phyloP scores from a whole-genome alignment of 495 filamentous ascomycete species.

The Podospora pseudoanserina region DNA sequence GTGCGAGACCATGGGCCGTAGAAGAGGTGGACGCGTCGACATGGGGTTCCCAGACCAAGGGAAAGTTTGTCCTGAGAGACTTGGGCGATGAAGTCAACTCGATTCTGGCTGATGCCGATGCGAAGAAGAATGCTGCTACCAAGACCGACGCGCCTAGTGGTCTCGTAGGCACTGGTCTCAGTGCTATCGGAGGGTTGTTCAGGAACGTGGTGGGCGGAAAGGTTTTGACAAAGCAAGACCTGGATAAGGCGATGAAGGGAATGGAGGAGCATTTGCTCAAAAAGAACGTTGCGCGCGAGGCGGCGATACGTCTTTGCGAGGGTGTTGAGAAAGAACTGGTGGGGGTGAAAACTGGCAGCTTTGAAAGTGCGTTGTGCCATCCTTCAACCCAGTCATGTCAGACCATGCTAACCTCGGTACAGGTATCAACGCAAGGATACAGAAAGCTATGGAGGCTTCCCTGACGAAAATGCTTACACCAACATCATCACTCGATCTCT shows the following conservation, averaged over 20 bases:
- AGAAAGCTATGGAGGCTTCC: slow-evolving; percentile 80
- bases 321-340: slow-evolving; percentile 85
- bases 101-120: slow-evolving; percentile 70
- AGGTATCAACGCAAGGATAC: slow-evolving; percentile 76
- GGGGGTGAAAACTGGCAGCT: slow-evolving; percentile 86
- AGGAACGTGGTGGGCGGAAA: slow-evolving; percentile 93
- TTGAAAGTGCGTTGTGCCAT: slow-evolving; percentile 63
- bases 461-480: slow-evolving; percentile 93
- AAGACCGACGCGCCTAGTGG: slow-evolving; percentile 48
- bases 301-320: slow-evolving; percentile 85
- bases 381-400: background rate
- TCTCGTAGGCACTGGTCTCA: slow-evolving; percentile 71
- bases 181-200: slow-evolving; percentile 80
- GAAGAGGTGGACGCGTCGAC: slow-evolving; percentile 72
- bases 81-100: slow-evolving; percentile 89
- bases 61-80: slow-evolving; percentile 91
- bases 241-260: slow-evolving; percentile 85
- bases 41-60: slow-evolving; percentile 84
- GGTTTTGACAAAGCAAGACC: slow-evolving; percentile 76
- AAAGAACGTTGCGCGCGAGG: slow-evolving; percentile 96
- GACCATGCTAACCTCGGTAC: background rate
- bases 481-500: slow-evolving; percentile 86
- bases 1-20: slow-evolving; percentile 46
- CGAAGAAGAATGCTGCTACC: slow-evolving; percentile 56
- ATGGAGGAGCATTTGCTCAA: slow-evolving; percentile 94